A percentile compares a stretch with the other conserved stretches of the same genome.
Conservation (phyloP, 257 asterid genomes). For the Voacanga thouarsii region DNA sequence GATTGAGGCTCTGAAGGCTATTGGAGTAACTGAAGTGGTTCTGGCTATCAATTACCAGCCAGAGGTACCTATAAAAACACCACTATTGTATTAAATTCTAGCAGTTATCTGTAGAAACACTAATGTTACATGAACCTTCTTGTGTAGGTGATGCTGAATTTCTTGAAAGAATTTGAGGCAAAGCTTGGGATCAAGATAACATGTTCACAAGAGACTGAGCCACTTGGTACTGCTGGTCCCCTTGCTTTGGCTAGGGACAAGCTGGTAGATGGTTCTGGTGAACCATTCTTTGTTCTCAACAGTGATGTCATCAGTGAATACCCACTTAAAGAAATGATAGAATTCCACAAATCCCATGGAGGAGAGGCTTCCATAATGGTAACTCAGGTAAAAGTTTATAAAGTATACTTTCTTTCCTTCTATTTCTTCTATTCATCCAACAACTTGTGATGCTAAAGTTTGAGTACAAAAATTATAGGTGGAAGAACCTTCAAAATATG, state of each 20-base stretch:
- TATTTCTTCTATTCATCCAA: not conserved
- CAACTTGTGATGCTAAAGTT: conserved; percentile 10
- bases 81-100: not conserved
- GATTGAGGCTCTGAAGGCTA: conserved; percentile 89
- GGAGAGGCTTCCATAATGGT: conserved; percentile 98
- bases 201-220: conserved; percentile 97
- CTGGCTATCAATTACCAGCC: conserved; percentile 97
- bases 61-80: conserved; percentile 46
- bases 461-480: conserved; percentile 43
- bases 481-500: conserved; percentile 90
- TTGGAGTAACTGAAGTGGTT: conserved; percentile 94
- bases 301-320: conserved; percentile 95
- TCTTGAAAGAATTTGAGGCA: conserved; percentile 86
- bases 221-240: conserved; percentile 98
- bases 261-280: conserved; percentile 74
- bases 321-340: conserved; percentile 82
- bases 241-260: conserved; percentile 97
- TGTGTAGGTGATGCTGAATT: conserved; percentile 83
- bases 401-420: conserved; percentile 1
- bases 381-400: conserved; percentile 44
- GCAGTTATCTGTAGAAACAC: not conserved
- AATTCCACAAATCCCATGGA: conserved; percentile 91
- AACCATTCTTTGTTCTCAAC: conserved; percentile 92
- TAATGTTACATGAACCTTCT: conserved; percentile 4
- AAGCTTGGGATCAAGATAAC: conserved; percentile 89